Percentiles rank a stretch among this genome's conserved stretches.
Evolutionary conservation across 768 basidiomycete species (phyloP).

Genomic region (Gymnopilus dilepis): DNA sequence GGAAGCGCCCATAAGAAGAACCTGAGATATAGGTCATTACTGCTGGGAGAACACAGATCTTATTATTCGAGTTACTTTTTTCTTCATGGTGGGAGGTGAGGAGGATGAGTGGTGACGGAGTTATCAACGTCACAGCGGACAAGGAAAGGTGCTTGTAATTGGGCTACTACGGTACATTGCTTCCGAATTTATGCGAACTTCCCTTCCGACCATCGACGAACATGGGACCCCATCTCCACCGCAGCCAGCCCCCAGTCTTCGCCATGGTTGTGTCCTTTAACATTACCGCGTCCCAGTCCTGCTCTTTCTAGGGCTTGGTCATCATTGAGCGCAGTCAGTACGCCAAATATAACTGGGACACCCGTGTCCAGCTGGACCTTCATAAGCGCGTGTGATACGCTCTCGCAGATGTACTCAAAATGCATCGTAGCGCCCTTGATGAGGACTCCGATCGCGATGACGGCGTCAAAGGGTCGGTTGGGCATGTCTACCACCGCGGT

Average conservation of each 20-base stretch:
- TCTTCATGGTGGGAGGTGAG: constrained; percentile 54
- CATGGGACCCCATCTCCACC: constrained; percentile 85
- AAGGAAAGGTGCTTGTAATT: neutral
- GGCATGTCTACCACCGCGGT: constrained; percentile 39
- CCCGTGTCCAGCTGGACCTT: constrained; percentile 92
- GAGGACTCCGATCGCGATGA: constrained; percentile 96
- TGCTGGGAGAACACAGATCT: constrained; percentile 19
- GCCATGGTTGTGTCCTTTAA: constrained; percentile 94
- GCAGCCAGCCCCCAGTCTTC: constrained; percentile 98
- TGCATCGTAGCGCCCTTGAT: constrained; percentile 99
- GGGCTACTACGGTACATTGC: constrained; percentile 3
- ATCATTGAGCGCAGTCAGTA: constrained; percentile 89
- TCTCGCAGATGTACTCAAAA: constrained; percentile 98
- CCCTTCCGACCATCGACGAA: constrained; percentile 72
- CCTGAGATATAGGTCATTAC: constrained; percentile 52
- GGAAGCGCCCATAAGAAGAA: constrained; percentile 97
- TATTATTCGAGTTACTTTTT: constrained; percentile 51
- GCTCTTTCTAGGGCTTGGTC: constrained; percentile 95
- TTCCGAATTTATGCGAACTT: constrained; percentile 49
- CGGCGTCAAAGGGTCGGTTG: constrained; percentile 85
- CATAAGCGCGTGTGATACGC: constrained; percentile 94
- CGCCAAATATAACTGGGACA: constrained; percentile 95
- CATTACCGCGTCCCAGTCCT: constrained; percentile 74
- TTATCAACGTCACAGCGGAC: constrained; percentile 14
- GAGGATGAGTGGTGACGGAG: constrained; percentile 21